These are phyloP conservation scores for Pythium rishiriense DNA, from an alignment of 352 stramenopile species.

Conservation along the genomic window DNA sequence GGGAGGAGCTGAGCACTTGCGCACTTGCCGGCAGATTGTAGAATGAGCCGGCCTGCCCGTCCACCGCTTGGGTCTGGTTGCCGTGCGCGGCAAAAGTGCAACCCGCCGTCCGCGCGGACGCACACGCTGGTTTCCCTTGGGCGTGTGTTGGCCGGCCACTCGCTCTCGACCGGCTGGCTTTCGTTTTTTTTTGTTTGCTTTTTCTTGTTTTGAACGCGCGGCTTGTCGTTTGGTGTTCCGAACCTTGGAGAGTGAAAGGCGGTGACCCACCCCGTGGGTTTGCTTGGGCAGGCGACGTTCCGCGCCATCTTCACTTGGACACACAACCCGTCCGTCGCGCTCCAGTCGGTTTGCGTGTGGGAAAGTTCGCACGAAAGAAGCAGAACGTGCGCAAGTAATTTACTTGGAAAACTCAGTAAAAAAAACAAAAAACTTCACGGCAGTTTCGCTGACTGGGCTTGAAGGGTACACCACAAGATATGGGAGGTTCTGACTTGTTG, in stretches of 20 bases:
- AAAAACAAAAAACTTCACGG: conserved; percentile 2
- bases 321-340: conserved; percentile 17
- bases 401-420: conserved; percentile 9
- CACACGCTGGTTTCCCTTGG: conserved; percentile 18
- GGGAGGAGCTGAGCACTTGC: conserved; percentile 6
- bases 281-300: conserved; percentile 7
- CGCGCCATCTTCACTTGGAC: conserved; percentile 29
- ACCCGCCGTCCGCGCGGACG: conserved; percentile 7
- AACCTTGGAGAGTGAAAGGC: conserved; percentile 23
- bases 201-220: conserved; percentile 11
- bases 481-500: conserved; percentile 19
- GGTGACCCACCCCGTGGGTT: conserved; percentile 14
- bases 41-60: conserved; percentile 16
- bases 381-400: conserved; percentile 27
- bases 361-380: conserved; percentile 31
- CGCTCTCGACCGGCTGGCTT: conserved; percentile 23
- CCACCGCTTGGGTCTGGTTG: not conserved
- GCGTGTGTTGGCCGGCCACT: conserved; percentile 8
- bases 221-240: conserved; percentile 27
- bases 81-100: conserved; percentile 7
- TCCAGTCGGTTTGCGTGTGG: conserved; percentile 17
- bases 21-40: conserved; percentile 18
- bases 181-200: conserved; percentile 19
- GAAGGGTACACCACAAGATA: conserved; percentile 13
- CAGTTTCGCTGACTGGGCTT: conserved; percentile 2